Evolutionary conservation across 176 grass and related monocot genomes (phyloP), one percentile per base, ranked within the genome.

Genomic region (Zoysia japonica): DNA sequence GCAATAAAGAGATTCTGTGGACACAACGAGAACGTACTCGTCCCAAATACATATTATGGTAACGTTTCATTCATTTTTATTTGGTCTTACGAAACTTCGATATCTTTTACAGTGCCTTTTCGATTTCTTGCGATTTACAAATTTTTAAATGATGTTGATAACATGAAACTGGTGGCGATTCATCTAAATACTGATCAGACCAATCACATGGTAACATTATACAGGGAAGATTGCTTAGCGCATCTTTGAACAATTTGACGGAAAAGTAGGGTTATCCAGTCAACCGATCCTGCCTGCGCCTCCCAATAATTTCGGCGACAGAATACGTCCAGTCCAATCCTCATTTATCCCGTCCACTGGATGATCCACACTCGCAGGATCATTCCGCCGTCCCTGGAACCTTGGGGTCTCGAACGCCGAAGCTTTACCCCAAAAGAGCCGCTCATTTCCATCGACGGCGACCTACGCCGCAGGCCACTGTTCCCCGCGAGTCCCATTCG

Each of bases 1-100:
- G 49, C 59, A 81, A 72, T 51, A 19, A 47, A 67, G n/a, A 81
- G 52, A 75, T n/a, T 72, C 5, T 78, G 63, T 80, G 60, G 78
- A 38, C 45, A 17, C 20, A 28, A 28, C 19, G 35, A 69, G 20
- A 62, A 54, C 17, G 74, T 47, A 79, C 14, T 79, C n/a, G 6
- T 35, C 19, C 10, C 57, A 45, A 61, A 79, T 83, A 19, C 62
- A 49, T 68, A 62, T 11, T 65, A 40, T 77, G 19, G 13, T 51
- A 45, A 39, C 7, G 65, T 76, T 80, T 55, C 12, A 71, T 15
- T 57, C 6, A 14, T 79, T 68, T 56, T 47, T 44, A 11, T 68
- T 67, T 57, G 43, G 7, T 73, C n/a, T 47, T 68, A 28, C 14
- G 74, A 74, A 52, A 28, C 9, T 74, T 55, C 75, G 11, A 6